Evolutionary conservation across 495 filamentous ascomycete species (phyloP), one percentile per base, ranked within the genome.

Genomic region (Talaromyces adpressus): DNA sequence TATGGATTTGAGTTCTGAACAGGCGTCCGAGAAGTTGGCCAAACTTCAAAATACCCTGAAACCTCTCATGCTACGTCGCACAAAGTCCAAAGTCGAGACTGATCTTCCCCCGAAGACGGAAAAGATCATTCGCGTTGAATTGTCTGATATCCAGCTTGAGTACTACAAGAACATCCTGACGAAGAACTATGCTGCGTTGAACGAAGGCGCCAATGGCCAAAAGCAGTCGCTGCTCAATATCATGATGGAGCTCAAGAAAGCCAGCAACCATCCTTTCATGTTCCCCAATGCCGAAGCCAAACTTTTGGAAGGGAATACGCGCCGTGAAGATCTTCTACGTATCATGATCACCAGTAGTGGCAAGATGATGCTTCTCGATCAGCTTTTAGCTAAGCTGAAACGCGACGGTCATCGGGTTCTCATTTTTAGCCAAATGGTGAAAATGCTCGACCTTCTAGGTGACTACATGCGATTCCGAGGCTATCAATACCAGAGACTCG

Each of bases 341-440:
- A 89, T 87, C 49, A 84, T 98, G 64, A 95, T 99, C 68, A 93
- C 91, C 12, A 95, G 91, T 68, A 98, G 95, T 72, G 94, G 94
- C 63, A 99, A 99, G 76, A 96, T 99, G 93, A 97, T 98, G 88
- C 83, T 99, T 56, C 85, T 99, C 12, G 93, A 99, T 65, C 91
- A 90, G 69, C 85, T 99, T 29, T 83, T 99, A 29, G 86, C 88
- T 6, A 99, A 98, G 76, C 77, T 98, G 54, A 95, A 88, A 73
- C 85, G 85, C 62, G 93, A 99, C 67, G 89, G 89, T 58, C 94
- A 99, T 72, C 91, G 94, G 16, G 95, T 99, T 32, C 72, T 99
- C 67, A 97, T 99, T 56, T 99, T 99, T 78, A 97, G 94, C 66
- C 95, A 98, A 73, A 98, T 99, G 95, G 94, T 99, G 36, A 94